phyloP scores from a whole-genome alignment of 179 eudicot species.

The Spergularia azorica region DNA sequence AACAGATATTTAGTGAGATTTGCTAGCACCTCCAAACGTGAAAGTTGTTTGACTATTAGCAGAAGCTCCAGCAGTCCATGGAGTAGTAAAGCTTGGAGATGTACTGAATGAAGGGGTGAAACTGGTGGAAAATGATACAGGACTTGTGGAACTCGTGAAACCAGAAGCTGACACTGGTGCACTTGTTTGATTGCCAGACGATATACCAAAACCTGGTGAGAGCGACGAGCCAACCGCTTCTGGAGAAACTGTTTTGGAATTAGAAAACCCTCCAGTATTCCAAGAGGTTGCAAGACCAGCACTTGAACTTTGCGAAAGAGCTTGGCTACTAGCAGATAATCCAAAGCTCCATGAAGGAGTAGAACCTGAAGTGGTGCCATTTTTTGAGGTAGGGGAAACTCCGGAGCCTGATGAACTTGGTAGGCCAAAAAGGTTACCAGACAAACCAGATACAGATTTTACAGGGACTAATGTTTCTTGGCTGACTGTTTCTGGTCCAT shows the following conservation, averaged over 20 bases:
- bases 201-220: conserved; percentile 30
- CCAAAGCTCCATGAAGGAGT: conserved; percentile 39
- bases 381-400: conserved; percentile 18
- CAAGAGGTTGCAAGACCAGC: conserved; percentile 31
- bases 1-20: conserved; percentile 1
- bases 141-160: conserved; percentile 30
- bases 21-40: conserved; percentile 55
- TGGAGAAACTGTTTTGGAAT: conserved; percentile 26
- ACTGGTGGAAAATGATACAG: conserved; percentile 37
- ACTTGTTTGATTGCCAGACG: conserved; percentile 29
- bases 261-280: conserved; percentile 31
- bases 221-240: conserved; percentile 29
- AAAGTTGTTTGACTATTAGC: conserved; percentile 45
- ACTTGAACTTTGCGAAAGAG: conserved; percentile 31
- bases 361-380: conserved; percentile 21
- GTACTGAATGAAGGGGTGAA: conserved; percentile 24
- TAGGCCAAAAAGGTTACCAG: conserved; percentile 37
- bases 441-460: conserved; percentile 38
- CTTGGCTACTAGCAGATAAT: conserved; percentile 36
- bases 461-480: conserved; percentile 36
- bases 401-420: conserved; percentile 45
- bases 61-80: conserved; percentile 41
- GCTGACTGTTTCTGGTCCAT: conserved; percentile 40
- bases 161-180: conserved; percentile 21
- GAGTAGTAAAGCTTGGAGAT: conserved; percentile 26